Evolutionary conservation across 352 stramenopile genomes (phyloP), one percentile per base, ranked within the genome.

Genomic region (Pythium monospermum): DNA sequence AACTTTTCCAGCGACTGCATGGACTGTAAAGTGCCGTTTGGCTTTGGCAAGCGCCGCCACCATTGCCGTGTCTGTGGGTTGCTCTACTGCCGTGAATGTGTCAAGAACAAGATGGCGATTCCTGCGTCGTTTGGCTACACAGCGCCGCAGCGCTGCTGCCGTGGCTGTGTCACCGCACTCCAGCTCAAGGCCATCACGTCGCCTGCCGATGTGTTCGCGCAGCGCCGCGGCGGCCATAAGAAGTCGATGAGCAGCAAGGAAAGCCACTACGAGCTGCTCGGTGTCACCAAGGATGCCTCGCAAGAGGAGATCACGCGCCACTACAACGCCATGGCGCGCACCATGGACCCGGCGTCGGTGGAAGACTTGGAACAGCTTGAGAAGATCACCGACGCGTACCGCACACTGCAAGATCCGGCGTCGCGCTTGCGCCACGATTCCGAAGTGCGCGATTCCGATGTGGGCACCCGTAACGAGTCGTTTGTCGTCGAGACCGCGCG

Each of bases 1-100:
- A 89, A 91, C 68, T 94, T 94, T 38, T 91, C 80, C 21, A 76
- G 23, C 57, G 80, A 94, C 46, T 94, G 83, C 55, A 94, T 94
- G 83, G 81, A 94, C 68, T 94, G 83, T 61, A 86, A 88, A 42
- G 58, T 76, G n/a, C 53, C 69, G 16, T 94, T 94, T 54, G 81
- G 76, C 31, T 91, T 91, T 51, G 74, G 76, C 33, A 89, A 91
- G 61, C 76, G 79, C 13, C 83, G 83, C 12, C 83, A 94, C 66
- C 83, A 94, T 59, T 94, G 83, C 58, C 83, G 83, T 40, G 83
- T 94, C 25, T 94, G 83, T 33, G 83, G 83, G 30, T 56, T 91
- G 41, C 64, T 94, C 6, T 94, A 88, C 64, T 94, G 83, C 46
- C 77, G 80, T 18, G 43, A 73, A 4, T 94, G 83, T 56, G 80